Percentiles rank a stretch among this genome's conserved stretches.
These are phyloP conservation scores for Entelexis sorbosivorans DNA, from an alignment of 1,139 yeast genomes.

Conservation along the genomic window DNA sequence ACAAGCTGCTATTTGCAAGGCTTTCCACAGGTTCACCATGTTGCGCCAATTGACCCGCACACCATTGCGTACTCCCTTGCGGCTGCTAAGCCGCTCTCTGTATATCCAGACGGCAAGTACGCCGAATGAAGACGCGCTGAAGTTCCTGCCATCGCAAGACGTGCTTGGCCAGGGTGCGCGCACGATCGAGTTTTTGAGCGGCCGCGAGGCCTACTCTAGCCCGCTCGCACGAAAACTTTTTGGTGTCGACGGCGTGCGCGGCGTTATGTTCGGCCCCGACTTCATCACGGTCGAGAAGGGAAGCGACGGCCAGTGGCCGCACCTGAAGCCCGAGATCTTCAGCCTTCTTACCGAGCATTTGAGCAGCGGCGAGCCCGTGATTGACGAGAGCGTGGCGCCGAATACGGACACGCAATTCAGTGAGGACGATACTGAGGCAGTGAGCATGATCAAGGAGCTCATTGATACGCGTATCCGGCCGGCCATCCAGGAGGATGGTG, in stretches of 20 bases:
- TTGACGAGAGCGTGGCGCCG: constrained; percentile 41
- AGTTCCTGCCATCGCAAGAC: constrained; percentile 65
- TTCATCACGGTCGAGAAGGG: constrained; percentile 79
- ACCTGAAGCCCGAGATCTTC: constrained; percentile 80
- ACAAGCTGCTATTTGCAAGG: background rate
- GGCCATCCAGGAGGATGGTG: constrained; percentile 73
- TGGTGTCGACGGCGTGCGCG: constrained; percentile 71
- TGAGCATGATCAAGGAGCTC: constrained; percentile 83
- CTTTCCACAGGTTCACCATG: background rate
- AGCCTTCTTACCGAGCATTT: constrained; percentile 73
- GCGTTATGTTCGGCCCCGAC: constrained; percentile 78
- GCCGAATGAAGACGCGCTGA: constrained; percentile 86
- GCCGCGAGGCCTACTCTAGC: constrained; percentile 62
- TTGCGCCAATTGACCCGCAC: constrained; percentile 6
- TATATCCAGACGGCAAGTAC: constrained; percentile 57
- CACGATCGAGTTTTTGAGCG: constrained; percentile 52
- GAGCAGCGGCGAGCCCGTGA: constrained; percentile 55
- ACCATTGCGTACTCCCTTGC: background rate
- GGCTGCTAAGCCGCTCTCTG: constrained; percentile 22
- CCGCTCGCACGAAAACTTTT: constrained; percentile 75
- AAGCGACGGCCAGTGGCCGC: constrained; percentile 49
- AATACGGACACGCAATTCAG: constrained; percentile 39
- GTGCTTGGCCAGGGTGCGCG: constrained; percentile 39
- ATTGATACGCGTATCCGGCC: constrained; percentile 92
- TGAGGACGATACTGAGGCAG: constrained; percentile 66